A percentile compares a stretch with the other conserved stretches of the same genome.
phyloP scores from a whole-genome alignment of 257 asterid genomes.

The Cruciata laevipes region DNA sequence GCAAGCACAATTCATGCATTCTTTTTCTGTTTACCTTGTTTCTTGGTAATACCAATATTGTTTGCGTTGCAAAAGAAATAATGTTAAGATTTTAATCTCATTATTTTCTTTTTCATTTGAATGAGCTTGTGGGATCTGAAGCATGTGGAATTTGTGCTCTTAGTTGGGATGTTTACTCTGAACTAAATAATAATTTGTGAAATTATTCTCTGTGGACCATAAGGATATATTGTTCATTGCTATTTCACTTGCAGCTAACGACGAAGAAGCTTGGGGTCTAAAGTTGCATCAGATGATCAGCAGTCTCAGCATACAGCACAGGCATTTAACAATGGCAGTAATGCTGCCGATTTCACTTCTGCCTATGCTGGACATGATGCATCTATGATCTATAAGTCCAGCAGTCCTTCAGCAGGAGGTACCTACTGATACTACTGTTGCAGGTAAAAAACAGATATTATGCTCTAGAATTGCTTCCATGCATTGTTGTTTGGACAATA shows the following conservation, averaged over 20 bases:
- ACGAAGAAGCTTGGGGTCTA: constrained; percentile 91
- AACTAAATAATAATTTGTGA: neutral
- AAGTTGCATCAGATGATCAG: constrained; percentile 62
- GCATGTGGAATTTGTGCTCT: neutral
- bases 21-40: neutral
- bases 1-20: neutral
- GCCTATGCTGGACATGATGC: constrained; percentile 47
- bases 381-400: constrained; percentile 55
- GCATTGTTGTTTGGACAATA: constrained; percentile 18
- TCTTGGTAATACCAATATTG: neutral
- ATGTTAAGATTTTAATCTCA: neutral
- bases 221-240: constrained; percentile 9
- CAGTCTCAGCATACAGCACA: constrained; percentile 27
- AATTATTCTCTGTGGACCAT: neutral
- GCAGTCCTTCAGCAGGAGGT: constrained; percentile 99
- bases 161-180: neutral
- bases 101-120: neutral
- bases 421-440: constrained; percentile 99
- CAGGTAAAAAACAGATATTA: constrained; percentile 70
- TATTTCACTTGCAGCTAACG: constrained; percentile 45
- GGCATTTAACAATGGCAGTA: constrained; percentile 33
- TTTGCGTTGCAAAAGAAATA: neutral
- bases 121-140: neutral
- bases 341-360: constrained; percentile 46
- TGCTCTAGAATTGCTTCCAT: constrained; percentile 33